Evolutionary conservation across 2,329 filamentous ascomycete species (phyloP), one percentile per base, ranked within the genome.

Genomic region (Leptographium lundbergii): DNA sequence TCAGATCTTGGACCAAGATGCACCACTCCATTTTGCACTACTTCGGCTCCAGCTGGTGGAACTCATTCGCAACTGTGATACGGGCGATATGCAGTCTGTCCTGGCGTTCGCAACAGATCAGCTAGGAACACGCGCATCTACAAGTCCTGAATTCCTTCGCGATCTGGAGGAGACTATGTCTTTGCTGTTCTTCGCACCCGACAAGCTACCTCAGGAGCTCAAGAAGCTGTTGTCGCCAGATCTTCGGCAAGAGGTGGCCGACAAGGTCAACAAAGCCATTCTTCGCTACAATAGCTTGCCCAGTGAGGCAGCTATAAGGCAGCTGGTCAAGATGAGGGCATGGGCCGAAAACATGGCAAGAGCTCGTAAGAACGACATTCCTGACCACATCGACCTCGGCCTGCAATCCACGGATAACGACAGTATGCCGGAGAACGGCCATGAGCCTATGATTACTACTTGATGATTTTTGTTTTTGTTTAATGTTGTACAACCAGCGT

Each of bases 81-180:
- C 82, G 58, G 82, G 84, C 34, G 89, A 96, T 65, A 91, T 96
- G 58, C 82, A 71, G 11, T 84, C 87, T 7, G 94, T 91, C 1
- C 74, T 99, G 57, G 84, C 86, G 60, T 99, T 99, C 72, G 94
- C 94, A 1, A 91, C 88, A 0, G 82, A 86, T 42, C 87, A 96
- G 66, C 81, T 99, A 17, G 91, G 90, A 13, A 91, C 94, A 4
- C 85, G 90, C 59, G 94, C 92, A 9, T 86, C 91, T 0, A 89
- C 84, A 6, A 90, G 91, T 64, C 80, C 82, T 4, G 83, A 87
- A 52, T 97, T 96, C 64, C 78, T 96, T 14, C 82, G 87, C 63
- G 91, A 95, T 62, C 78, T 99, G 13, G 94, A 99, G 72, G 83
- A 86, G 69, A 96, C 94, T 0, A 96, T 99, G 86, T 87, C 90